Evolutionary conservation across 257 asterid species (phyloP).

Genomic region (Nicotiana tabacum): DNA sequence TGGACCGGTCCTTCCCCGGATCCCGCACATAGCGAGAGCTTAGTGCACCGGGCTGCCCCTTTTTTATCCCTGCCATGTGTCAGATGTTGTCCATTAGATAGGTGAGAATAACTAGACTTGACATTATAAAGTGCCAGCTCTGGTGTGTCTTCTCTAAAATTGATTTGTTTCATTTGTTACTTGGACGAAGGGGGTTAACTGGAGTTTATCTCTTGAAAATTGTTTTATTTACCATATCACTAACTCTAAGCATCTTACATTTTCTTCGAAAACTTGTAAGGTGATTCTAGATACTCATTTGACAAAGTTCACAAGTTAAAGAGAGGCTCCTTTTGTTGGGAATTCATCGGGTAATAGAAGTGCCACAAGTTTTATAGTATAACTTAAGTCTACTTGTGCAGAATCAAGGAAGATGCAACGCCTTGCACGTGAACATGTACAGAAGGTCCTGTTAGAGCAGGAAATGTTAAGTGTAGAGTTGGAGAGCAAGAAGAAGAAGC

Average conservation of each 20-base stretch:
- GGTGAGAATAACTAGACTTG: background rate
- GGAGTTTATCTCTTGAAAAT: background rate
- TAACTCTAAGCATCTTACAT: background rate
- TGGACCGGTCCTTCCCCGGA: no score
- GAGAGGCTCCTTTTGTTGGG: background rate
- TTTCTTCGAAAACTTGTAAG: background rate
- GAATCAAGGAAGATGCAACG: slow-evolving; percentile 80
- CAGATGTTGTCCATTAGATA: background rate
- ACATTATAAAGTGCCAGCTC: background rate
- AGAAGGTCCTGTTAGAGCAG: slow-evolving; percentile 63
- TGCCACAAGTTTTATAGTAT: background rate
- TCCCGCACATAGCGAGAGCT: no score
- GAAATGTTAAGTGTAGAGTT: slow-evolving; percentile 58
- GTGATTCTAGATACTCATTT: background rate
- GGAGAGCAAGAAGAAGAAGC: slow-evolving; percentile 58
- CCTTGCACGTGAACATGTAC: slow-evolving; percentile 60
- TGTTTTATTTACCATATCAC: background rate
- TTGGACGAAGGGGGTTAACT: background rate
- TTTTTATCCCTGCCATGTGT: background rate
- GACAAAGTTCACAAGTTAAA: background rate
- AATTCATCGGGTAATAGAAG: background rate
- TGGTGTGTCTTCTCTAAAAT: background rate
- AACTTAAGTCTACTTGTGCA: slow-evolving; percentile 16
- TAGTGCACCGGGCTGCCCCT: no score
- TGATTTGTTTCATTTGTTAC: background rate